Evolutionary conservation across 169 alveolate species (phyloP).

Genomic region (Plasmodium relictum): DNA sequence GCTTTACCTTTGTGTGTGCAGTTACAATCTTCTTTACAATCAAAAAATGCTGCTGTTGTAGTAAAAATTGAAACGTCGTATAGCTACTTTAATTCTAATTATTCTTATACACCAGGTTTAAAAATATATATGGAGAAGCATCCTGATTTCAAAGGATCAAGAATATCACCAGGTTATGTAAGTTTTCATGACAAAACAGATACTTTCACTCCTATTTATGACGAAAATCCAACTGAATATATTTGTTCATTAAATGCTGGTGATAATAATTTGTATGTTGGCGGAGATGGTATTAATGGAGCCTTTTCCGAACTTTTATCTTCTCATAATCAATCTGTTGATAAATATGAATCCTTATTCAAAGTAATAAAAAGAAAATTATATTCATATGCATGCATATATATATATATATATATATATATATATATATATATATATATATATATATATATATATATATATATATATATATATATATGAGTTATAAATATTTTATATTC

Average conservation of each 20-base stretch:
- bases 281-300: conserved; percentile 79
- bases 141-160: conserved; percentile 89
- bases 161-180: conserved; percentile 88
- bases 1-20: conserved; percentile 88
- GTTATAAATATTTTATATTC: background rate
- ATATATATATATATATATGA: background rate
- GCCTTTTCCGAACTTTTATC: conserved; percentile 78
- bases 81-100: conserved; percentile 74
- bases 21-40: conserved; percentile 81
- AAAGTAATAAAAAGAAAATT: conserved; percentile 30
- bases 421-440: background rate
- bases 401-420: background rate
- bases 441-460: background rate
- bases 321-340: conserved; percentile 78
- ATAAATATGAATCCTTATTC: conserved; percentile 79
- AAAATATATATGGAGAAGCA: conserved; percentile 86
- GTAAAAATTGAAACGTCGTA: conserved; percentile 81
- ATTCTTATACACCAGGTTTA: conserved; percentile 86
- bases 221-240: conserved; percentile 77
- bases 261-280: conserved; percentile 75
- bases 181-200: conserved; percentile 76
- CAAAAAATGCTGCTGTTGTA: conserved; percentile 84
- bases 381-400: background rate
- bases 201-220: conserved; percentile 74
- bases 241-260: conserved; percentile 82